Percentiles rank a stretch among this genome's conserved stretches.
Conservation (phyloP, 2,329 filamentous ascomycete genomes). For the Pyrenochaeta sp. region DNA sequence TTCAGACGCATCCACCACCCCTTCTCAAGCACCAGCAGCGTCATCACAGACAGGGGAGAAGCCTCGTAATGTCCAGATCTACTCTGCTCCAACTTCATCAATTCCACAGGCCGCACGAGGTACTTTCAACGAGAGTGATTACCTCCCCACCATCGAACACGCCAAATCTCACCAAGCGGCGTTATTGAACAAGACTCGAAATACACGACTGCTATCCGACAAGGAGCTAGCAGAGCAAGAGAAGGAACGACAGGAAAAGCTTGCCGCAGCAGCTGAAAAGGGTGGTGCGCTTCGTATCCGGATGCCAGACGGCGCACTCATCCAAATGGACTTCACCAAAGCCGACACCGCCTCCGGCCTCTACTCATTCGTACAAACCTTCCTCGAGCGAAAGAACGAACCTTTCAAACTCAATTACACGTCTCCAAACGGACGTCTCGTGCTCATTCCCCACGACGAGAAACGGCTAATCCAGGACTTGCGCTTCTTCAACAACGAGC, state of each 20-base stretch:
- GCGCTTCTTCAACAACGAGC: conserved; percentile 72
- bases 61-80: conserved; percentile 70
- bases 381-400: conserved; percentile 70
- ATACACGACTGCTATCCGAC: conserved; percentile 82
- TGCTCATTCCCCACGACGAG: conserved; percentile 52
- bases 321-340: conserved; percentile 74
- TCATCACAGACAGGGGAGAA: conserved; percentile 21
- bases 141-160: conserved; percentile 76
- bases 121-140: conserved; percentile 75
- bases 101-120: conserved; percentile 78
- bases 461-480: conserved; percentile 75
- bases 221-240: conserved; percentile 77
- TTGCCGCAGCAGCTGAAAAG: conserved; percentile 66
- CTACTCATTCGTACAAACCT: conserved; percentile 75
- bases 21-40: conserved; percentile 15
- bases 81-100: conserved; percentile 75
- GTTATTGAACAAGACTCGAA: conserved; percentile 68
- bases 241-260: conserved; percentile 68
- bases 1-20: conserved; percentile 23
- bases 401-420: conserved; percentile 76
- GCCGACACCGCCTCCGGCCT: conserved; percentile 73
- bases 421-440: conserved; percentile 59
- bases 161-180: conserved; percentile 76
- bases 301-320: conserved; percentile 84
- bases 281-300: conserved; percentile 79